These are phyloP conservation scores for Lasiodiplodia hormozganensis DNA, from an alignment of 2,329 filamentous ascomycete species.

Conservation along the genomic window DNA sequence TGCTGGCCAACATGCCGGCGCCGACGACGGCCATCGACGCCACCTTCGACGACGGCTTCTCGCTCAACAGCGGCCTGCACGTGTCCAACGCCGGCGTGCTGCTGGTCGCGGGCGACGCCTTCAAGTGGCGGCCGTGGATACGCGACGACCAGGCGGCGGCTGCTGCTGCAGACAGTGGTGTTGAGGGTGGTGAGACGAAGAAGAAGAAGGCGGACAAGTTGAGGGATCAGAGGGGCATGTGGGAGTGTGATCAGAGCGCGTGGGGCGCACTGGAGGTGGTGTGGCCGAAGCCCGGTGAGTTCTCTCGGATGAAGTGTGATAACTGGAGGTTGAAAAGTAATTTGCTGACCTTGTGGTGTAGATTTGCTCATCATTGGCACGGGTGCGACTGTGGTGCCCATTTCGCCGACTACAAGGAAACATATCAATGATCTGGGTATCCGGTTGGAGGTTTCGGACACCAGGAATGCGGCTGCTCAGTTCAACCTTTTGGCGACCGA, in stretches of 20 bases:
- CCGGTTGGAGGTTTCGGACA: constrained; percentile 87
- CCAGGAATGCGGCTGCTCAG: constrained; percentile 89
- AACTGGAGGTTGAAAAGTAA: background rate
- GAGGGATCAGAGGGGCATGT: constrained; percentile 79
- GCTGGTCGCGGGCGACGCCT: constrained; percentile 85
- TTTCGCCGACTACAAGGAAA: constrained; percentile 76
- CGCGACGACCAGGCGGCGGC: constrained; percentile 33
- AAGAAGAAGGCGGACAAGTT: constrained; percentile 51
- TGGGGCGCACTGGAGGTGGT: constrained; percentile 80
- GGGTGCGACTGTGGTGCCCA: constrained; percentile 74
- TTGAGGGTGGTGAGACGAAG: constrained; percentile 41
- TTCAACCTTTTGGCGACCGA: constrained; percentile 97
- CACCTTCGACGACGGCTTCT: constrained; percentile 83
- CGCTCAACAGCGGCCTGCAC: constrained; percentile 79
- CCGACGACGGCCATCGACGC: constrained; percentile 86
- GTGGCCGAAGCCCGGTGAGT: constrained; percentile 87
- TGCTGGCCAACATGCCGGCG: constrained; percentile 75
- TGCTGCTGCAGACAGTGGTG: constrained; percentile 39
- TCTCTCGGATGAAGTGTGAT: background rate
- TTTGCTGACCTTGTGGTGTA: constrained; percentile 41
- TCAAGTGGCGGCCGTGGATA: constrained; percentile 86
- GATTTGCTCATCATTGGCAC: constrained; percentile 91
- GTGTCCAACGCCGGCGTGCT: constrained; percentile 75
- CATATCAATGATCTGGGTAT: constrained; percentile 81
- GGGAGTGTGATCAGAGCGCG: constrained; percentile 72